These are phyloP conservation scores for Metschnikowia amazonensis DNA, from an alignment of 805 yeast species.

Conservation along the genomic window DNA sequence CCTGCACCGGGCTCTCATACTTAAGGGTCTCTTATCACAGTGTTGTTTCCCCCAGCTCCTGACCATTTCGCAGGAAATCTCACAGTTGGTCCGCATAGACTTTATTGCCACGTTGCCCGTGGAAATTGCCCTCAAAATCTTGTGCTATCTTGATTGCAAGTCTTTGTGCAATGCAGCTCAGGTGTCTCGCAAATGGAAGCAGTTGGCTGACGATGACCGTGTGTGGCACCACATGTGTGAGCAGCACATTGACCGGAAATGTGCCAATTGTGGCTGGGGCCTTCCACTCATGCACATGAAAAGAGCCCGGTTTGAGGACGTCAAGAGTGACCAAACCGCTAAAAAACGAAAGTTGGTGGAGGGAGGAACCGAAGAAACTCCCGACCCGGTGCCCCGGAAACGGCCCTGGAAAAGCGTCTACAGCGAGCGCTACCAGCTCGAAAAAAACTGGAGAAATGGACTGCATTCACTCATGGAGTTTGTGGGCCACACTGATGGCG, in stretches of 20 bases:
- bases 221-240: slow-evolving; percentile 99
- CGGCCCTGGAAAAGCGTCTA: slow-evolving; percentile 97
- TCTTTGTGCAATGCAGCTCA: slow-evolving; percentile 93
- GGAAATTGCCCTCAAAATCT: slow-evolving; percentile 78
- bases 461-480: slow-evolving; percentile 59
- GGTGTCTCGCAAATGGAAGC: slow-evolving; percentile 84
- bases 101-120: slow-evolving; percentile 80
- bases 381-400: slow-evolving; percentile 15
- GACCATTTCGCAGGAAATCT: slow-evolving; percentile 75
- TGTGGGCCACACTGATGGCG: slow-evolving; percentile 81
- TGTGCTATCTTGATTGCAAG: slow-evolving; percentile 87
- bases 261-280: slow-evolving; percentile 99
- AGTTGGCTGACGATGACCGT: slow-evolving; percentile 89
- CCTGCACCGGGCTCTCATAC: slow-evolving; percentile 62
- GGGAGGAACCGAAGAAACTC: not conserved
- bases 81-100: slow-evolving; percentile 79
- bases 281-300: slow-evolving; percentile 90
- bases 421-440: slow-evolving; percentile 85
- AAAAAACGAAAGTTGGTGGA: slow-evolving; percentile 2
- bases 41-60: slow-evolving; percentile 95
- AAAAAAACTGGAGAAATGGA: slow-evolving; percentile 93
- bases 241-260: slow-evolving; percentile 95
- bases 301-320: slow-evolving; percentile 37
- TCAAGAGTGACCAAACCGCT: not conserved
- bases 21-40: slow-evolving; percentile 80